Percentiles rank a stretch among this genome's conserved stretches.
Conservation (phyloP, 306 rosid species). For the Dalbergia cultrata region DNA sequence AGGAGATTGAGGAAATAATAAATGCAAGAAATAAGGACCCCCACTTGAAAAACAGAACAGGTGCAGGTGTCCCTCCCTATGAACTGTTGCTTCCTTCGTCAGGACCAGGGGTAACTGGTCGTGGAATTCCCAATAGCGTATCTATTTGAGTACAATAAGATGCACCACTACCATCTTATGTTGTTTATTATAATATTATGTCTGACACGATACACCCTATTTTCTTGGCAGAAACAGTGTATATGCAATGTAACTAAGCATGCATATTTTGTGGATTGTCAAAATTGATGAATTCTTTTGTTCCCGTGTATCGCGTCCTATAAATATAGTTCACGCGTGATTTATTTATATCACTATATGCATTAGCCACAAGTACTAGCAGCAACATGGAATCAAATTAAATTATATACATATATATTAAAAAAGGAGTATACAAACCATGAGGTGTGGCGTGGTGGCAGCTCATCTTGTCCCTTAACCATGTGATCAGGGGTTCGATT, state of each 20-base stretch:
- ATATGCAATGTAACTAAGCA: background rate
- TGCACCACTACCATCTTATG: background rate
- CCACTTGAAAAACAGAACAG: constrained; percentile 73
- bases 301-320: no score
- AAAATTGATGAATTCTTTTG: background rate
- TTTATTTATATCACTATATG: no score
- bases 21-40: constrained; percentile 70
- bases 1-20: constrained; percentile 84
- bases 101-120: constrained; percentile 93
- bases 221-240: constrained; percentile 27
- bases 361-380: no score
- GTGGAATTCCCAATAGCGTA: constrained; percentile 90
- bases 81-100: constrained; percentile 82
- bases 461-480: no score
- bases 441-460: no score
- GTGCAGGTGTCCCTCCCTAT: constrained; percentile 95
- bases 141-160: constrained; percentile 64
- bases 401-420: background rate
- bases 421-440: no score
- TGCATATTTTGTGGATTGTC: constrained; percentile 15
- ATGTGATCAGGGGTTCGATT: no score
- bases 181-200: background rate
- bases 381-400: background rate
- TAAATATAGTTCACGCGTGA: no score
- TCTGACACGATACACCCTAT: constrained; percentile 4